Evolutionary conservation across 768 basidiomycete species (phyloP).

Genomic region (Auriscalpium microsporum): DNA sequence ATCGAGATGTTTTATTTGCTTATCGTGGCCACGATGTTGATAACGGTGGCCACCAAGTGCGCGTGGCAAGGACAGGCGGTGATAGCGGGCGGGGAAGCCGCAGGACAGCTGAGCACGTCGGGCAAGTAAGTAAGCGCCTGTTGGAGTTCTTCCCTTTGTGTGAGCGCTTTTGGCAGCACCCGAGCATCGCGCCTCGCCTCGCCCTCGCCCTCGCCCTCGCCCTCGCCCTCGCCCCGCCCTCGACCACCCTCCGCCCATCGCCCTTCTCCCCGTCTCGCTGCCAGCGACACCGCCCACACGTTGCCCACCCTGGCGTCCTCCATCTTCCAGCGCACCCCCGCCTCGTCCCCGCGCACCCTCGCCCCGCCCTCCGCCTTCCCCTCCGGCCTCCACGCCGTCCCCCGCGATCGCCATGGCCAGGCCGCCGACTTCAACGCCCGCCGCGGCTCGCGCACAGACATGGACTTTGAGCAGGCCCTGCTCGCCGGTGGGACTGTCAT

Average conservation of each 20-base stretch:
- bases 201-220: neutral
- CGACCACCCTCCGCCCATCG: neutral
- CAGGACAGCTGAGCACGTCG: neutral
- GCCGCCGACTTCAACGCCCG: conserved; percentile 28
- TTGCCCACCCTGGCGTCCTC: conserved; percentile 49
- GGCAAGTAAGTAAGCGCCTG: neutral
- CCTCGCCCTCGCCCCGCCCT: neutral
- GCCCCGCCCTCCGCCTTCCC: conserved; percentile 41
- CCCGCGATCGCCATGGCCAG: conserved; percentile 36
- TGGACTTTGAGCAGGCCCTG: conserved; percentile 77
- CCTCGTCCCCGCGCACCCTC: conserved; percentile 32
- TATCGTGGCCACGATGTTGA: neutral
- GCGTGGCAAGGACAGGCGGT: too few species aligned
- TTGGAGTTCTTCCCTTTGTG: neutral
- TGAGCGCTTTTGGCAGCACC: too few species aligned
- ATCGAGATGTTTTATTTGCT: neutral
- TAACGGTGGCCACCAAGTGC: too few species aligned
- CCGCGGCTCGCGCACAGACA: conserved; percentile 63
- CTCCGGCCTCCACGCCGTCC: conserved; percentile 46
- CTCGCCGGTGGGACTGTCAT: conserved; percentile 56
- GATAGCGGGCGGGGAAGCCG: too few species aligned
- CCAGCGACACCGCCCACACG: too few species aligned
- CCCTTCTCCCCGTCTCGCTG: neutral
- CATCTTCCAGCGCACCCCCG: conserved; percentile 39
- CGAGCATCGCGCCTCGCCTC: neutral